Evolutionary conservation across 768 basidiomycete genomes (phyloP), one percentile per base, ranked within the genome.

Genomic region (Hygrophorus pudorinus): DNA sequence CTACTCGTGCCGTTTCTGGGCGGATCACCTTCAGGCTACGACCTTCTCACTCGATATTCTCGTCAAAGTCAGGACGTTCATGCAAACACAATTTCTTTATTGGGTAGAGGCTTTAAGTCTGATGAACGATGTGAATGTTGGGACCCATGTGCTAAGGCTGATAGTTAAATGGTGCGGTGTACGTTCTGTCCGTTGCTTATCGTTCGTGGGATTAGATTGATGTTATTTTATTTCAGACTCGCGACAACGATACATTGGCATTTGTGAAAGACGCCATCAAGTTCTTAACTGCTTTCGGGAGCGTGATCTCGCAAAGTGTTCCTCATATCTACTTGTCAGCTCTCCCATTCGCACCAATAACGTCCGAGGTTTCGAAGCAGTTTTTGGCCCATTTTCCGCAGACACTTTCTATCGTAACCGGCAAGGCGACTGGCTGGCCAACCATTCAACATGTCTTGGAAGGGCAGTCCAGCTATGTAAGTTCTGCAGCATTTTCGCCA

Each of bases 251-350:
- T 5, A 30, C 24, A 21, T 14, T 30, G 14, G 28, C 28, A 11
- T 30, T 43, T 13, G 9, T 35, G 3, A n/a, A 13, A 35, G 33
- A 35, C 17, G 33, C 33, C 13, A 35, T 43, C 42, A 31, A 31
- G 32, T 43, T 42, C 11, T 18, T 42, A 3, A 32, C 31, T 32
- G n/a, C 28, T 16, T 42, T 42, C 30, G 28, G 24, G 31, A 32
- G 41, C 27, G 16, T 20, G n/a, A 58, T 68, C 20, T 47, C 51
- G 29, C 48, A 51, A 28, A 63, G 63, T 38, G 53, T 57, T n/a
- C 60, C 64, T 8, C 65, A 68, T 30, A 58, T 68, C 4, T 69
- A 68, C 44, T 12, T 68, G 5, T 68, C 67, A 30, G 67, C 63
- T 13, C 51, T 68, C 30, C 56, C 64, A 11, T 64, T 65, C 37